phyloP scores from a whole-genome alignment of 2,329 filamentous ascomycete genomes.

The Penicillium brevicompactum region DNA sequence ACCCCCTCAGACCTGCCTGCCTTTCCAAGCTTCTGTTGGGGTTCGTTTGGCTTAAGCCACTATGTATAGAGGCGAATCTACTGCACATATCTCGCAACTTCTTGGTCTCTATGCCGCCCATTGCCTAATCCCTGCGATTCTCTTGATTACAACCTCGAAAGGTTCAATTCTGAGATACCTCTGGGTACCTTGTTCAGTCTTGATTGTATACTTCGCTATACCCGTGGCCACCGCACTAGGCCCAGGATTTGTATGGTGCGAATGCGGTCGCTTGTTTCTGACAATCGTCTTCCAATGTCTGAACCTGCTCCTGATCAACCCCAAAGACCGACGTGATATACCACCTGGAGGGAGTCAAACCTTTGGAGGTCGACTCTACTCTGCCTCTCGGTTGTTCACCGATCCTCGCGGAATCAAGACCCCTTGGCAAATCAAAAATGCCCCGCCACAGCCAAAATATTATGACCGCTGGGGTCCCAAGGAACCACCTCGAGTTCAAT shows the following conservation, averaged over 20 bases:
- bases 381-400: constrained; percentile 2
- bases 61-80: neutral
- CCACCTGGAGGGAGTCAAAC: neutral
- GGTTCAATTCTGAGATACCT: constrained; percentile 17
- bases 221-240: constrained; percentile 6
- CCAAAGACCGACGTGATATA: constrained; percentile 6
- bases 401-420: constrained; percentile 20
- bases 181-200: constrained; percentile 11
- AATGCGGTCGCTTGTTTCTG: constrained; percentile 10
- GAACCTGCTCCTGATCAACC: constrained; percentile 6
- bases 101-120: constrained; percentile 9
- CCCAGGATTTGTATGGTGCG: constrained; percentile 17
- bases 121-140: constrained; percentile 15
- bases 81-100: neutral
- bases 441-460: constrained; percentile 15
- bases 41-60: too few relatives aligned
- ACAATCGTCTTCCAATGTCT: constrained; percentile 16
- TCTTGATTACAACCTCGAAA: constrained; percentile 16
- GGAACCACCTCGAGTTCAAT: constrained; percentile 9
- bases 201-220: constrained; percentile 6
- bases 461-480: neutral
- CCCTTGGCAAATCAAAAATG: constrained; percentile 20
- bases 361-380: neutral
- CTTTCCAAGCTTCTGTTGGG: neutral
- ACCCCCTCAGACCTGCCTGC: neutral